phyloP scores from a whole-genome alignment of 2,329 filamentous ascomycete genomes.

The Cryphonectria japonica region DNA sequence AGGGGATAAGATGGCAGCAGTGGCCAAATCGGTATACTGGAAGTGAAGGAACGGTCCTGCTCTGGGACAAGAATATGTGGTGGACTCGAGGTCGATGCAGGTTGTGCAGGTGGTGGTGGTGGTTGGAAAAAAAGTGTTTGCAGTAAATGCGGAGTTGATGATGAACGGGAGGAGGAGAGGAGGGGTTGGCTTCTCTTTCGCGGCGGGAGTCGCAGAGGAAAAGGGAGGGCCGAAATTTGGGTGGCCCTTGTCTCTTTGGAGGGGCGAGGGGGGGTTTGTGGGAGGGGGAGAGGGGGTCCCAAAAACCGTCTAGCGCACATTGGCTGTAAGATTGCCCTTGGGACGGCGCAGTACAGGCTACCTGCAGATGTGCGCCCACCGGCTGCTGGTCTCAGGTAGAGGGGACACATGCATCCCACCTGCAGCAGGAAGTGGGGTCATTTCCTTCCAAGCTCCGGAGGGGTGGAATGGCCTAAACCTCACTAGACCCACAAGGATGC shows the following conservation, averaged over 20 bases:
- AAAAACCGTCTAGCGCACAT: conserved; percentile 11
- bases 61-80: conserved; percentile 33
- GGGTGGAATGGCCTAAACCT: conserved; percentile 10
- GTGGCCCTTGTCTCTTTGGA: conserved; percentile 32
- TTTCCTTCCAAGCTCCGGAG: conserved; percentile 13
- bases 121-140: neutral
- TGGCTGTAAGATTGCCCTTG: conserved; percentile 11
- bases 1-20: conserved; percentile 42
- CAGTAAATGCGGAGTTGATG: conserved; percentile 34
- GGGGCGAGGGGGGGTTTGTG: conserved; percentile 30
- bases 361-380: neutral
- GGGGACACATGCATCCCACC: conserved; percentile 23
- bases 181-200: conserved; percentile 36
- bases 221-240: conserved; percentile 32
- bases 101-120: neutral
- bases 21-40: conserved; percentile 35
- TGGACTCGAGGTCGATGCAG: conserved; percentile 9
- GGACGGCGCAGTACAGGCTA: conserved; percentile 6
- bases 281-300: conserved; percentile 12
- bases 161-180: conserved; percentile 35
- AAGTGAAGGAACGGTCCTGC: conserved; percentile 35
- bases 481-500: conserved; percentile 8
- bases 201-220: conserved; percentile 35
- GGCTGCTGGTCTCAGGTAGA: neutral
- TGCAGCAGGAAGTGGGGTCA: conserved; percentile 24